Conservation (phyloP, 2,329 filamentous ascomycete species). For the Aspergillus carbonarius region DNA sequence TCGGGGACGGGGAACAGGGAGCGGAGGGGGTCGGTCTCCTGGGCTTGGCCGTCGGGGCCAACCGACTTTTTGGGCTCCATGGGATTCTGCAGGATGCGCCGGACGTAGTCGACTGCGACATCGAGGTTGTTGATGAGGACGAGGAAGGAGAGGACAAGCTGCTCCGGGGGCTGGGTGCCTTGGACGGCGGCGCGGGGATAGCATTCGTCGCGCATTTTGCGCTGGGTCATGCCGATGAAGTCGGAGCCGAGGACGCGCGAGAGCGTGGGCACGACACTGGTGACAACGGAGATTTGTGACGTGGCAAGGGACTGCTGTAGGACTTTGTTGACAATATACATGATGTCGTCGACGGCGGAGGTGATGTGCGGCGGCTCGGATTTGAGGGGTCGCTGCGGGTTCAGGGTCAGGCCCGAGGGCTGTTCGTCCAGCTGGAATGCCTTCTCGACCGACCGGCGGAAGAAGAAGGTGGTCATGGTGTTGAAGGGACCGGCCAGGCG, state of each 20-base stretch:
- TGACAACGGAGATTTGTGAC: conserved; percentile 74
- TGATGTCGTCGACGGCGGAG: conserved; percentile 94
- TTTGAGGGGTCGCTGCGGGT: conserved; percentile 67
- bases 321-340: conserved; percentile 97
- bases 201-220: conserved; percentile 94
- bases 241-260: conserved; percentile 79
- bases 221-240: conserved; percentile 95
- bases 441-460: conserved; percentile 92
- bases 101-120: conserved; percentile 84
- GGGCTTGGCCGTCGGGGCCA: conserved; percentile 17
- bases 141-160: conserved; percentile 83
- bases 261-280: conserved; percentile 74
- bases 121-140: conserved; percentile 96
- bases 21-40: conserved; percentile 44
- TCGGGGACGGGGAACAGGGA: conserved; percentile 77
- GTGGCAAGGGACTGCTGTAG: conserved; percentile 84
- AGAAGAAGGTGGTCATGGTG: conserved; percentile 92
- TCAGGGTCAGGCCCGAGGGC: conserved; percentile 75
- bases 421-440: conserved; percentile 95
- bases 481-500: conserved; percentile 82
- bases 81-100: conserved; percentile 74
- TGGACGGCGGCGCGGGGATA: conserved; percentile 79
- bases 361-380: conserved; percentile 87
- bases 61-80: conserved; percentile 45
- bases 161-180: conserved; percentile 81